Evolutionary conservation across 1,139 yeast genomes (phyloP).

Genomic region (Geotrichum phurueaensis): DNA sequence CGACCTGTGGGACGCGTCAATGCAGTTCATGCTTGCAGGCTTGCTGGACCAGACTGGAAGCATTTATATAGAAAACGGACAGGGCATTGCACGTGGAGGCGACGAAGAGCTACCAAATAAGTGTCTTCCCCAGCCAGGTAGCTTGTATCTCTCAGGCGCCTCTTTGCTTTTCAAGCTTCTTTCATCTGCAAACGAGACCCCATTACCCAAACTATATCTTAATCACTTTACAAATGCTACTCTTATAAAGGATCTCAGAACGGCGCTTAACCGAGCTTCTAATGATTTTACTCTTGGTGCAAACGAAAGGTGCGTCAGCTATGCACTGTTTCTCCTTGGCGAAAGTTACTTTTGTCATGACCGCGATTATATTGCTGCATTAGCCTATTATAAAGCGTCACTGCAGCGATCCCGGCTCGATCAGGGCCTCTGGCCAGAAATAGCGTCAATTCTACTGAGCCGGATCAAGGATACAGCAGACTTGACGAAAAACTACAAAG

Average conservation of each 20-base stretch:
- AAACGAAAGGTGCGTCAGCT: conserved; percentile 37
- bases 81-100: conserved; percentile 32
- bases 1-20: conserved; percentile 38
- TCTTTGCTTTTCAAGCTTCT: conserved; percentile 22
- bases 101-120: conserved; percentile 29
- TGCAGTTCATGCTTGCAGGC: conserved; percentile 53
- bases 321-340: conserved; percentile 34
- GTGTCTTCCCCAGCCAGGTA: conserved; percentile 45
- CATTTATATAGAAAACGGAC: conserved; percentile 37
- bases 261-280: conserved; percentile 23
- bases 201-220: conserved; percentile 20
- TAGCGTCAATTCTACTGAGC: background rate
- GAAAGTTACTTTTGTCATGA: conserved; percentile 28
- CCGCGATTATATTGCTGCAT: conserved; percentile 40
- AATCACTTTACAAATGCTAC: conserved; percentile 23
- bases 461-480: background rate
- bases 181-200: conserved; percentile 20
- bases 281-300: conserved; percentile 25
- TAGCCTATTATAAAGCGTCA: conserved; percentile 22
- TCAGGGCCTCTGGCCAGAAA: background rate
- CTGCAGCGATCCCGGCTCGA: background rate
- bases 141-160: conserved; percentile 40
- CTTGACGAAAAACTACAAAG: background rate
- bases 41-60: conserved; percentile 45
- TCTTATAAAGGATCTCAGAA: conserved; percentile 27